These are phyloP conservation scores for Irpex rosettiformis DNA, from an alignment of 1,284 basidiomycete genomes.

Conservation along the genomic window DNA sequence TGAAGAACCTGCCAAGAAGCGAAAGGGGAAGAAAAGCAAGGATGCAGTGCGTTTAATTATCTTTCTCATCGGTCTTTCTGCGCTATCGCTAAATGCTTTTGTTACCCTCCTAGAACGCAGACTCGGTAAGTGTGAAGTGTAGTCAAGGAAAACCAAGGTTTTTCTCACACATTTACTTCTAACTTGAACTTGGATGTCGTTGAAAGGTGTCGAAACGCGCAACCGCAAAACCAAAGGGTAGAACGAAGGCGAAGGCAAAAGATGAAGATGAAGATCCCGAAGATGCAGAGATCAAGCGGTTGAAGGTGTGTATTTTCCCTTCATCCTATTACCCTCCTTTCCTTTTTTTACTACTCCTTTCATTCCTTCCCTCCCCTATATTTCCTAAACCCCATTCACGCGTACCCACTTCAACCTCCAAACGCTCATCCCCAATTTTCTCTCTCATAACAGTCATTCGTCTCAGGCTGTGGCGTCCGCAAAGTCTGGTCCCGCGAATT, in stretches of 20 bases:
- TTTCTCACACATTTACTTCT: too few relatives aligned
- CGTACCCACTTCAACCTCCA: too few relatives aligned
- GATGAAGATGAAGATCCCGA: constrained; percentile 28
- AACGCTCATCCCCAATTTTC: too few relatives aligned
- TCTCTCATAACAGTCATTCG: constrained; percentile 51
- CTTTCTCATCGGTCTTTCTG: not conserved
- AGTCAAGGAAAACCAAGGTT: not conserved
- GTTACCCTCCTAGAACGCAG: not conserved
- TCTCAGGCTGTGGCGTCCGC: constrained; percentile 77
- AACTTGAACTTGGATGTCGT: too few relatives aligned
- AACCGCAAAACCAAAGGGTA: not conserved
- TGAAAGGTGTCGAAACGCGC: not conserved
- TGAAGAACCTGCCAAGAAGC: constrained; percentile 41
- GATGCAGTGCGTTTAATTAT: constrained; percentile 20
- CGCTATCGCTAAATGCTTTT: not conserved
- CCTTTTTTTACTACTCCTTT: too few relatives aligned
- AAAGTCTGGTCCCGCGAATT: constrained; percentile 83
- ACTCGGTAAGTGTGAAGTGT: not conserved
- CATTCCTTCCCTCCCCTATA: too few relatives aligned
- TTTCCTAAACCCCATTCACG: too few relatives aligned
- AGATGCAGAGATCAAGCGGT: constrained; percentile 33
- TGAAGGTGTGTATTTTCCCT: constrained; percentile 26
- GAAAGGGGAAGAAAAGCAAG: constrained; percentile 32
- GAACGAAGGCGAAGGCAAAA: constrained; percentile 21
- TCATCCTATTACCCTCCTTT: not conserved